phyloP scores from a whole-genome alignment of 306 rosid species.

The Potentilla sterilis region DNA sequence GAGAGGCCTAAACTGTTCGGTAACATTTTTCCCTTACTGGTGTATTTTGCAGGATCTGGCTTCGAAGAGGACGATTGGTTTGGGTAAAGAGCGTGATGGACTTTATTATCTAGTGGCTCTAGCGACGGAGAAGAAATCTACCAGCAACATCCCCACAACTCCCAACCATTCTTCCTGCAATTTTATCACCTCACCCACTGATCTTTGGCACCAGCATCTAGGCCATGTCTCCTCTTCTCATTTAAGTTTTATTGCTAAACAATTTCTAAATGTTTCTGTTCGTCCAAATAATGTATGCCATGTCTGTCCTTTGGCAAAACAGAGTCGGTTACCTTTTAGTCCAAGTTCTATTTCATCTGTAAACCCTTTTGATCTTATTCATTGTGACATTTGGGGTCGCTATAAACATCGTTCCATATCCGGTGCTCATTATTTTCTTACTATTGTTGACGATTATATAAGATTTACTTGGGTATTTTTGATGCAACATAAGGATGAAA shows the following conservation, averaged over 20 bases:
- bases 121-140: too few relatives aligned
- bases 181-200: too few relatives aligned
- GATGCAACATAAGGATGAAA: constrained; percentile 2
- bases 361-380: constrained; percentile 2
- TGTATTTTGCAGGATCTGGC: background rate
- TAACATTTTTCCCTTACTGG: background rate
- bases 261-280: too few relatives aligned
- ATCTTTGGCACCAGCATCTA: background rate
- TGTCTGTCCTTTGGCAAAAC: background rate
- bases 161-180: too few relatives aligned
- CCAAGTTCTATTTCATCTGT: background rate
- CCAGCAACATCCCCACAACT: too few relatives aligned
- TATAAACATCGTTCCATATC: background rate
- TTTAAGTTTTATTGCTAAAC: too few relatives aligned
- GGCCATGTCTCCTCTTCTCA: too few relatives aligned
- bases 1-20: background rate
- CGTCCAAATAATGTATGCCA: too few relatives aligned
- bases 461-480: constrained; percentile 1
- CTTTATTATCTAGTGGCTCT: too few relatives aligned
- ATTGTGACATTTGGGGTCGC: constrained; percentile 20
- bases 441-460: constrained; percentile 15
- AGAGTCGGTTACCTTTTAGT: background rate
- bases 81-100: background rate
- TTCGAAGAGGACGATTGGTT: background rate
- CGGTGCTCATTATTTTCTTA: constrained; percentile 9